Evolutionary conservation across 192 early-diverging fungal species (phyloP).

Genomic region (Backusella morwellensis): DNA sequence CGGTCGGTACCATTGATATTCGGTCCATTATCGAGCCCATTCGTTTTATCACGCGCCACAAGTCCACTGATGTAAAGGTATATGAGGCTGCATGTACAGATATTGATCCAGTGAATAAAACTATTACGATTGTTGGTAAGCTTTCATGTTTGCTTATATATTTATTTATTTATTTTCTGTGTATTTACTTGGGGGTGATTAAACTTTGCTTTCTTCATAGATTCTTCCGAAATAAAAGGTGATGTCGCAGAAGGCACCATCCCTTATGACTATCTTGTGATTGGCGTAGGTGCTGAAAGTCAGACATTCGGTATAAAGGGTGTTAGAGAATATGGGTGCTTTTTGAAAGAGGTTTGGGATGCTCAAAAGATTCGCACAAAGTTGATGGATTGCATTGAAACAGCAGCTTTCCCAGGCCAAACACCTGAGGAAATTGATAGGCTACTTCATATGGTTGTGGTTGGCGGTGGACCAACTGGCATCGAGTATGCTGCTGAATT

Average conservation of each 20-base stretch:
- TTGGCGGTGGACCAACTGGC: constrained; percentile 64
- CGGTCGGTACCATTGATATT: constrained; percentile 87
- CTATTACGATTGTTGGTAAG: constrained; percentile 72
- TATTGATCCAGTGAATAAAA: constrained; percentile 81
- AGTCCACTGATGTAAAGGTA: constrained; percentile 80
- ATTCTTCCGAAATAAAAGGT: constrained; percentile 71
- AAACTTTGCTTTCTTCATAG: constrained; percentile 27
- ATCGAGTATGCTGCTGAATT: constrained; percentile 80
- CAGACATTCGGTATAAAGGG: constrained; percentile 81
- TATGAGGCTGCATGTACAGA: constrained; percentile 88
- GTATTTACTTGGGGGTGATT: neutral
- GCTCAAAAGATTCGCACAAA: constrained; percentile 75
- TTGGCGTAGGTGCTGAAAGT: constrained; percentile 76
- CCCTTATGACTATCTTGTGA: constrained; percentile 75
- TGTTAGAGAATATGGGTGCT: constrained; percentile 71
- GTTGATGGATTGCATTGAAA: constrained; percentile 75
- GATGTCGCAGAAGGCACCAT: constrained; percentile 53
- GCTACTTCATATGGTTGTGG: constrained; percentile 78
- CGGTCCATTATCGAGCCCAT: constrained; percentile 86
- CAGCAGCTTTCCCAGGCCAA: constrained; percentile 72
- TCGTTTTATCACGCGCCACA: constrained; percentile 85
- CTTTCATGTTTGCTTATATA: neutral
- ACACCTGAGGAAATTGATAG: constrained; percentile 68
- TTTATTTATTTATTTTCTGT: neutral
- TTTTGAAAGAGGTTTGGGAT: constrained; percentile 78